A percentile compares a stretch with the other conserved stretches of the same genome.
Evolutionary conservation across 495 filamentous ascomycete genomes (phyloP).

Genomic region (Clohesyomyces aquaticus): DNA sequence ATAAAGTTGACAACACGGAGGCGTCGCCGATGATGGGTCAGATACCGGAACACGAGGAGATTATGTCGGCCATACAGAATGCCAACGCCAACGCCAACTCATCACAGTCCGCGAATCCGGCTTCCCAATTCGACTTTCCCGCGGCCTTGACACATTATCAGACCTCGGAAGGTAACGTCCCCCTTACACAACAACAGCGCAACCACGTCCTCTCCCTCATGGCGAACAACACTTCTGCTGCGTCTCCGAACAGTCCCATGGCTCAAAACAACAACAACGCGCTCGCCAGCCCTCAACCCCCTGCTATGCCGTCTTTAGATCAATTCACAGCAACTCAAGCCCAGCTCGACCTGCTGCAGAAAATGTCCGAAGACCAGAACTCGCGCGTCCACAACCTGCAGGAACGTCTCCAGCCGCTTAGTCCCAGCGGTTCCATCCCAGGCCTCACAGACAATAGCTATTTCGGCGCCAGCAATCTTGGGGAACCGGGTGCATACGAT

Average conservation of each 20-base stretch:
- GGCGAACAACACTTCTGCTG: constrained; percentile 55
- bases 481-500: constrained; percentile 46
- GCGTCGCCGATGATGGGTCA: constrained; percentile 36
- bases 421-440: constrained; percentile 78
- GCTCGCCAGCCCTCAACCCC: constrained; percentile 63
- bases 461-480: constrained; percentile 39
- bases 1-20: constrained; percentile 38
- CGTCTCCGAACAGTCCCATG: constrained; percentile 33
- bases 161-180: constrained; percentile 63
- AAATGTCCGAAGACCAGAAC: constrained; percentile 73
- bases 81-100: constrained; percentile 51
- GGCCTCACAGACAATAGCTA: constrained; percentile 56
- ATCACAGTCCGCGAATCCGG: constrained; percentile 49
- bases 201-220: constrained; percentile 80
- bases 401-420: constrained; percentile 72
- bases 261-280: constrained; percentile 54
- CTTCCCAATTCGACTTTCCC: constrained; percentile 65
- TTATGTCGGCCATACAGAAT: constrained; percentile 70
- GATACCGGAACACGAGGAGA: constrained; percentile 60
- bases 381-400: constrained; percentile 71
- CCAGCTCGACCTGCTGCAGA: constrained; percentile 73
- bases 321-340: constrained; percentile 58
- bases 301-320: constrained; percentile 64
- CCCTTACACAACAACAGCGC: constrained; percentile 76
- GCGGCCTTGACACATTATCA: constrained; percentile 73